phyloP scores from a whole-genome alignment of 2,329 filamentous ascomycete genomes.

The Pseudocercospora fijiensis region DNA sequence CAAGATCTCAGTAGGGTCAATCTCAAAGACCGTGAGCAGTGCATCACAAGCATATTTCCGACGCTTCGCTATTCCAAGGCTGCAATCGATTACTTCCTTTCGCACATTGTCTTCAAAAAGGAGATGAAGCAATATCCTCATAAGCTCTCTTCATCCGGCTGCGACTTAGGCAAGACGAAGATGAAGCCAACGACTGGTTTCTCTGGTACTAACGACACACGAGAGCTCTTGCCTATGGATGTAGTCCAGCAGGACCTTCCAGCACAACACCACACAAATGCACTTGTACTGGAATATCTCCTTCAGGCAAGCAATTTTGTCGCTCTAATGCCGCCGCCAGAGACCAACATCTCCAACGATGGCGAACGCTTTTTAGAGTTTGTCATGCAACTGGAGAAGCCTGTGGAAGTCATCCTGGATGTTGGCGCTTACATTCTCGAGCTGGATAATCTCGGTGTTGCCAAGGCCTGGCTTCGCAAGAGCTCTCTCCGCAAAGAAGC shows the following conservation, averaged over 20 bases:
- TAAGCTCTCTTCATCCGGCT: slow-evolving; percentile 65
- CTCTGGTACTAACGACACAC: slow-evolving; percentile 69
- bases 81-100: slow-evolving; percentile 65
- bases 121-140: slow-evolving; percentile 64
- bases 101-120: slow-evolving; percentile 63
- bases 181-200: slow-evolving; percentile 64
- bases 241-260: slow-evolving; percentile 62
- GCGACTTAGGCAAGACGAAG: slow-evolving; percentile 61
- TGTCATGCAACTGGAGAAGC: slow-evolving; percentile 43
- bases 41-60: slow-evolving; percentile 35
- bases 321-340: slow-evolving; percentile 14
- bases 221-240: slow-evolving; percentile 58
- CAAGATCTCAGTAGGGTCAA: slow-evolving; percentile 31
- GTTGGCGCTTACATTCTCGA: slow-evolving; percentile 71
- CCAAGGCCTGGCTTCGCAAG: slow-evolving; percentile 53
- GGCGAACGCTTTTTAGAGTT: slow-evolving; percentile 46
- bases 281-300: slow-evolving; percentile 61
- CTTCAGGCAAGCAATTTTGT: slow-evolving; percentile 53
- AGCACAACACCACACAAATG: slow-evolving; percentile 63
- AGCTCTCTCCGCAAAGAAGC: slow-evolving; percentile 39
- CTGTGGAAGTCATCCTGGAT: slow-evolving; percentile 63
- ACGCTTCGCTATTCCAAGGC: slow-evolving; percentile 53
- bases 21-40: slow-evolving; percentile 29
- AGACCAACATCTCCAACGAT: slow-evolving; percentile 12
- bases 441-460: slow-evolving; percentile 57